Evolutionary conservation across 169 alveolate genomes (phyloP).

Genomic region (Plasmodium ovale): DNA sequence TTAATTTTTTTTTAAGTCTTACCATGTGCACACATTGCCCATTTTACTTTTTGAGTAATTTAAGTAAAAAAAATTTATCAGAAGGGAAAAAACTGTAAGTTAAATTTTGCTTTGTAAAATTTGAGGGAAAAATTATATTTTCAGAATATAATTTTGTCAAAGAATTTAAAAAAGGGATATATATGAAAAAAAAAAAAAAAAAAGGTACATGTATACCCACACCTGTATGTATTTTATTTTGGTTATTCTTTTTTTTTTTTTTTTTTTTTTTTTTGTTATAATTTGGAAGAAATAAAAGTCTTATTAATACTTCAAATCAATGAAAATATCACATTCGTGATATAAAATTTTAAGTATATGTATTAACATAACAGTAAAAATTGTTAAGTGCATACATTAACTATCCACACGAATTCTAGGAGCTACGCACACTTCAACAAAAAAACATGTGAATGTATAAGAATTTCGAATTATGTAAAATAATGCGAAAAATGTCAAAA

Average conservation of each 20-base stretch:
- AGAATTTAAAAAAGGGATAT: too few relatives aligned
- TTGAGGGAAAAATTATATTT: not conserved
- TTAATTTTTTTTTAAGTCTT: conserved; percentile 12
- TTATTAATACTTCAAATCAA: too few relatives aligned
- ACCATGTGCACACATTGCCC: conserved; percentile 78
- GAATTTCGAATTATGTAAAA: not conserved
- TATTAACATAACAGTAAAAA: not conserved
- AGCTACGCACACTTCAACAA: not conserved
- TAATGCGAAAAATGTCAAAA: not conserved
- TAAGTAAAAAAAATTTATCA: not conserved
- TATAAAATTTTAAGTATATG: not conserved
- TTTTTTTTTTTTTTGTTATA: not conserved
- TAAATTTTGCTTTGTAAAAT: not conserved
- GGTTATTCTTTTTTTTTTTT: not conserved
- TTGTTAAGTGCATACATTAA: not conserved
- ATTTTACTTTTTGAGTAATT: conserved; percentile 2
- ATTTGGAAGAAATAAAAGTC: not conserved
- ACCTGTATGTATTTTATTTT: not conserved
- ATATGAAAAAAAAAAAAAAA: not conserved
- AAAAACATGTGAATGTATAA: not conserved
- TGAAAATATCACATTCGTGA: not conserved
- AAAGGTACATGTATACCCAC: not conserved
- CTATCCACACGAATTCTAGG: not conserved
- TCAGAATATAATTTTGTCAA: too few relatives aligned
- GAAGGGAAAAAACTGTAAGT: not conserved